Base-by-base conservation (phyloP, 306 rosid genomes). In the Boehmeria nivea region DNA sequence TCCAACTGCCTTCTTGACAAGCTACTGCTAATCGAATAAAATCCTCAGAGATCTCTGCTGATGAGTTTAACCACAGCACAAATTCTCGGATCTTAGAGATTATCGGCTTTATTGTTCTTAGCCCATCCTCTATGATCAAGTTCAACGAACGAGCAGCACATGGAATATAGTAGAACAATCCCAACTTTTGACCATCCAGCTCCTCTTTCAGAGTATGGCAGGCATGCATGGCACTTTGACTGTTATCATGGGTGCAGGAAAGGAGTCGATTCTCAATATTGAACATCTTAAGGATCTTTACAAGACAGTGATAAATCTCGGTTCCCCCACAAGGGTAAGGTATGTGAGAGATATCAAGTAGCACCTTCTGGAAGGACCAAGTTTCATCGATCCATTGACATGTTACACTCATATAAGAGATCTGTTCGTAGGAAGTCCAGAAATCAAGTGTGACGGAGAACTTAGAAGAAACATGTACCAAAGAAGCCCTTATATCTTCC, bases 241-340 rank as follows among this genome's bases (percentile, higher is more conserved):
- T 91, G 45, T 77, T 87, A 63, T 91, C 96, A 66, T 91, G 96
- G 59, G 99, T 85, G 62, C 96, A 91, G n/a, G 96, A 87, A 13
- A 87, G 81, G 58, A 91, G 68, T 77, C 81, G 82, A 60, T 39
- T 75, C 67, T 87, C 99, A 54, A 91, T 82, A 67, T 83, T 77
- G 78, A 81, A 91, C 67, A 64, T 69, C 74, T 83, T 87, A 63
- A 91, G 87, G 67, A 85, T 85, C 73, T 81, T 81, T 17, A 79
- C 49, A 1, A 87, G 78, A 61, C 84, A 68, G 22, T 68, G 80
- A 81, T 81, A 77, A 59, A 91, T 81, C 78, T 84, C 96, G 3
- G 80, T 66, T 60, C 72, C 77, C 44, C 89, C 89, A 67, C 85
- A 77, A 46, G 96, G 99, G 55, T 75, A 85, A 10, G 95, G 86